Evolutionary conservation across 495 filamentous ascomycete genomes (phyloP).

Genomic region (Neurospora pannonica): DNA sequence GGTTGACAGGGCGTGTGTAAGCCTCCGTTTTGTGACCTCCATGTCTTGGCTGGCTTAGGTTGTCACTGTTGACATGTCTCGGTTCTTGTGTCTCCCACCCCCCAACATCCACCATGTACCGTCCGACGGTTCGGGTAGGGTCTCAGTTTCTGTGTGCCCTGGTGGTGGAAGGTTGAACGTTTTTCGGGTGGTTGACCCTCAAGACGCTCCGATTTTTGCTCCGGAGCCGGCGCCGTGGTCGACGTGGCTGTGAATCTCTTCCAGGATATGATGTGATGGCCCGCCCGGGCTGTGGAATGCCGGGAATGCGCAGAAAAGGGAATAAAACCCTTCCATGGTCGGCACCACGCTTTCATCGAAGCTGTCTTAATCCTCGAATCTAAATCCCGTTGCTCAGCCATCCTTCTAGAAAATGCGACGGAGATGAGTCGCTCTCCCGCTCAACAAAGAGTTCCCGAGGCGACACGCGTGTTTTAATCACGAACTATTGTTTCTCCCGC

Average conservation of each 20-base stretch:
- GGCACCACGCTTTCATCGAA: neutral
- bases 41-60: neutral
- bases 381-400: neutral
- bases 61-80: neutral
- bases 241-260: neutral
- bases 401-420: neutral
- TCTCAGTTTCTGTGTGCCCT: neutral
- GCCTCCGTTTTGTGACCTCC: neutral
- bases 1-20: neutral
- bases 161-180: neutral
- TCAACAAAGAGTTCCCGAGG: neutral
- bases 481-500: neutral
- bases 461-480: neutral
- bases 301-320: neutral
- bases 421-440: neutral
- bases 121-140: neutral
- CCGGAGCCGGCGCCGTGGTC: neutral
- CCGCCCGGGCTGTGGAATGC: neutral
- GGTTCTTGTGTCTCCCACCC: neutral
- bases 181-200: neutral
- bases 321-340: neutral
- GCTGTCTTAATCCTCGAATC: too few species aligned
- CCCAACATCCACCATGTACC: neutral
- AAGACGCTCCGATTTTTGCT: neutral
- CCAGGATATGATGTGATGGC: neutral